Base-by-base conservation (phyloP, 2,329 filamentous ascomycete species). In the Colletotrichum liriopes region DNA sequence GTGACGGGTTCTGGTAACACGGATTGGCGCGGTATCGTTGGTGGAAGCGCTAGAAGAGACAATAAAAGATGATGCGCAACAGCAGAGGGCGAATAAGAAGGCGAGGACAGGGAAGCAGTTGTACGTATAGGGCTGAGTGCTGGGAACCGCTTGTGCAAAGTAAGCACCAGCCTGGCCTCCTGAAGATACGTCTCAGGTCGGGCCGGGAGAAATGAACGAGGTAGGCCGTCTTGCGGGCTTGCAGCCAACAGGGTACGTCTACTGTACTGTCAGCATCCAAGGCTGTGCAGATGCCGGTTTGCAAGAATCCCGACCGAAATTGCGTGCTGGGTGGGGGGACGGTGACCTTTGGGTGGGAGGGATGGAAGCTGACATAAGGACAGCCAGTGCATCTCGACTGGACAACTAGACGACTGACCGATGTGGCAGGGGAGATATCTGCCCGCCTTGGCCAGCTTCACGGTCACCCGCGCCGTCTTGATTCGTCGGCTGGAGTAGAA, bases 121-220 rank as follows among this genome's bases (percentile, higher is more conserved):
- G 65, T 8, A 59, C 23, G 65, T 39, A 51, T 72, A 72, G 69
- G 69, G 69, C 69, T 72, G 69, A 72, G 65, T 60, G 55, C 29
- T 39, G 58, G 51, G 51, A 23, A 45, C 32, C 63, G 41, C 41
- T 43, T 29, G 47, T 71, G 65, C 65, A 35, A 45, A 64, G 61
- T 72, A 72, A 72, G 69, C 69, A 72, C 69, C 65, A 72, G 69
- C 65, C 69, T 43, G 52, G 49, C 23, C 56, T 62, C 58, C 56
- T 62, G 39, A n/a, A 54, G 37, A 72, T 68, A 69, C 65, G 69
- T 69, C 67, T 69, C 65, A 72, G 59, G 45, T 72, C 65, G 59
- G 52, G 51, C 65, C 69, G 69, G 41, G 47, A 52, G 43, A 43
- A 37, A 55, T 43, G 41, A 47, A 63, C 26, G 59, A 65, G 39